Base-by-base conservation (phyloP, 805 yeast species). In the Saccharomycopsis schoenii region DNA sequence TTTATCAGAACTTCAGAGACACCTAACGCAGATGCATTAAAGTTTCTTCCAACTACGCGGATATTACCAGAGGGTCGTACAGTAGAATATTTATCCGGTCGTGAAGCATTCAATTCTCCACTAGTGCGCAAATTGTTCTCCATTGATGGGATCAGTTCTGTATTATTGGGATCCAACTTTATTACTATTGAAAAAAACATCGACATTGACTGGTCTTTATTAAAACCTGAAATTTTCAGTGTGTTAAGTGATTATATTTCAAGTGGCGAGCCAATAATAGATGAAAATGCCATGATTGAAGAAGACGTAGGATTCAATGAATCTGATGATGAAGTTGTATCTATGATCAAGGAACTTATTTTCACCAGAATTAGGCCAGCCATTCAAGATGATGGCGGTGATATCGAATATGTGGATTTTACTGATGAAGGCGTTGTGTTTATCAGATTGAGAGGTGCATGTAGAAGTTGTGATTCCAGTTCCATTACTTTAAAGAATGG, bases 1-100 rank as follows among this genome's bases (percentile, higher is more conserved):
- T 86, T 84, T 71, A 90, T 90, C 54, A 96, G 89, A 70, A 90
- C 97, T 0, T 84, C 86, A 40, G 83, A 85, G 37, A 90, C 97
- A 0, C 97, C 97, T 1, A 90, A 90, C 69, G 92, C 84, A 59
- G 84, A 88, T 66, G 97, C 97, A 0, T 73, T 90, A 61, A 90
- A 90, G 76, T 90, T 90, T 67, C 71, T 89, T 39, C 96, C 97
- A 0, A 84, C 90, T 12, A 82, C 80, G 72, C 76, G 77, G 54
- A 81, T 89, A n/a, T 74, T 89, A 17, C 86, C 86, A 2, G 78
- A 76, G 21, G 82, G 83, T 51, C 79, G 81, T 64, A 89, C 96
- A 0, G 73, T 84, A 34, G 97, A 90, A 72, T 87, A 84, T 66
- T 74, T 86, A 47, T 79, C 81, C 58, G 92, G 92, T 1, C 77